Evolutionary conservation across 805 yeast genomes (phyloP), one percentile per base, ranked within the genome.

Genomic region (Ogataea angusta): DNA sequence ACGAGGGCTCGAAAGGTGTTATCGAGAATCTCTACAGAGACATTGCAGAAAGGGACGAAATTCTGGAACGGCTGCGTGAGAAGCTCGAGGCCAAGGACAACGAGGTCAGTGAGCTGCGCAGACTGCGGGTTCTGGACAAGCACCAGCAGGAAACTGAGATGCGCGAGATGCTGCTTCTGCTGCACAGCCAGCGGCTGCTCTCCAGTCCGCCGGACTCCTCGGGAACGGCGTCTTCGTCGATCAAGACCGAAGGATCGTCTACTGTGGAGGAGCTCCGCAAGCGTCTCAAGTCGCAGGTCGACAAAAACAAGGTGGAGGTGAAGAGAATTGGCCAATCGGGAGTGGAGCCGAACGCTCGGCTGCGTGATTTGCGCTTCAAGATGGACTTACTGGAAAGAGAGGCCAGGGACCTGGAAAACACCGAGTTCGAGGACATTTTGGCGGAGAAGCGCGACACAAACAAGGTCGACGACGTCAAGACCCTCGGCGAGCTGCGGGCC

Each of bases 351-450:
- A 83, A 84, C 52, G 75, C 84, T 3, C 69, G 91, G 48, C 64
- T 89, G 37, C 72, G 93, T 45, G 81, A 78, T 31, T 69, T 90
- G 52, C 71, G 96, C 40, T 86, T 82, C 52, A 76, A 82, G 57
- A 88, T 88, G 95, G 95, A 85, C 44, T 82, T 78, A 47, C 71
- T 90, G 38, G 95, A 86, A 57, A 75, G 76, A 34, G 85, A 86
- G 67, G 96, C 96, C 0, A 68, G 95, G 45, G 85, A 84, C 54
- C 70, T 91, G 43, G 97, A 91, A 59, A 82, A 79, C 76, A 83
- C 85, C 15, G 93, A 88, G 49, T 89, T 87, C 53, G 82, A 76
- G 19, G 85, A 79, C 10, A 49, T 53, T 14, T 30, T 42, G 10
- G 49, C 43, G 10, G 43, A 42, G 23, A 42, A 48, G 7, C 49